Base-by-base conservation (phyloP, 257 asterid genomes). In the Avicennia marina region DNA sequence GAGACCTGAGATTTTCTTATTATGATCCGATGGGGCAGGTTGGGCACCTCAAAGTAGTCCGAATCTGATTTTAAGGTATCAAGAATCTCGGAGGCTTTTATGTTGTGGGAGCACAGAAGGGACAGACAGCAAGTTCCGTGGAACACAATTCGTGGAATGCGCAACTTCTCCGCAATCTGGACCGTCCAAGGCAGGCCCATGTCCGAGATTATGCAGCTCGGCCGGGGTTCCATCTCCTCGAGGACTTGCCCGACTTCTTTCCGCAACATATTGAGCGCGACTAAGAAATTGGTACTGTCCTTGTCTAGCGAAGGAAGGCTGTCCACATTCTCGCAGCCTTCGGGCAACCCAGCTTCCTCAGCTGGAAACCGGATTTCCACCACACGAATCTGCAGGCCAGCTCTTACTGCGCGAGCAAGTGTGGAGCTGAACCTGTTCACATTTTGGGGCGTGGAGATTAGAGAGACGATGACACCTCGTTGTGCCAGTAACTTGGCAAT, bases 311-410 rank as follows among this genome's bases (percentile, higher is more conserved):
- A 67, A 11, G 83, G 83, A 45, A 76, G 78, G 47, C 63, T 20
- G 61, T 78, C 90, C 1, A 78, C 32, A 56, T 56, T 66, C 74
- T 78, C 86, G 11, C 78, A 82, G 5, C 84, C 78, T 18, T 66
- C 74, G 0, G 79, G 81, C 16, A 78, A 27, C 9, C 86, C 90
- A 4, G 60, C 75, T 60, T 73, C 81, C 8, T 11, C 64, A 7
- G 71, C 25, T 33, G 89, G 85, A 57, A 81, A 72, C 0, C 60
- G 73, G 43, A 75, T 49, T 7, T 62, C 47, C 20, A 76, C 11
- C 0, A 79, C 58, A 0, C 4, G 74, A 52, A 78, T 76, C n/a
- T 38, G 63, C 47, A 56, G 50, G 8, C 81, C 78, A 0, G 68
- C 8, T 15, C 53, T 17, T 0, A 57, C 61, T 1, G 72, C 89